Evolutionary conservation across 805 yeast species (phyloP).

Genomic region (Debaryomyces tyrocola): DNA sequence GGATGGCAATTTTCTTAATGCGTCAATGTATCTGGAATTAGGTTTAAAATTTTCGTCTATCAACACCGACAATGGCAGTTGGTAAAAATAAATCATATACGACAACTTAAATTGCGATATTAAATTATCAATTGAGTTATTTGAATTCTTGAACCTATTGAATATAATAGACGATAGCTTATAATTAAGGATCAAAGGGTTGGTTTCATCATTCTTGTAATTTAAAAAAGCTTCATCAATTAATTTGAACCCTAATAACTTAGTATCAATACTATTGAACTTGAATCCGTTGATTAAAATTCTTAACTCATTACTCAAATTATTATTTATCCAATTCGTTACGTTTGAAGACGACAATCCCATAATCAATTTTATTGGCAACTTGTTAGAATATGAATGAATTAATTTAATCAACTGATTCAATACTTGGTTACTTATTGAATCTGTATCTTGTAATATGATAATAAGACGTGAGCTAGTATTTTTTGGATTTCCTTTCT

Average conservation of each 20-base stretch:
- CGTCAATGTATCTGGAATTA: slow-evolving; percentile 16
- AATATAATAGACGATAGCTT: slow-evolving; percentile 25
- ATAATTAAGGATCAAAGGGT: slow-evolving; percentile 22
- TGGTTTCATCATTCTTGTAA: slow-evolving; percentile 18
- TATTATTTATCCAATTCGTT: slow-evolving; percentile 36
- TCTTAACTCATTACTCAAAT: slow-evolving; percentile 30
- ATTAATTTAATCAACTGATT: slow-evolving; percentile 36
- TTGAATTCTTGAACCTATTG: slow-evolving; percentile 35
- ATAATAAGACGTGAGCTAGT: slow-evolving; percentile 20
- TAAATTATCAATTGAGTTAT: slow-evolving; percentile 41
- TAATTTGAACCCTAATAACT: slow-evolving; percentile 32
- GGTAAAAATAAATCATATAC: slow-evolving; percentile 42
- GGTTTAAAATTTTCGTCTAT: slow-evolving; percentile 11
- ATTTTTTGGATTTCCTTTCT: slow-evolving; percentile 4
- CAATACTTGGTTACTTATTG: slow-evolving; percentile 31
- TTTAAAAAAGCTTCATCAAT: slow-evolving; percentile 32
- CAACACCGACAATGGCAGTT: slow-evolving; percentile 32
- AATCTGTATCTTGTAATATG: slow-evolving; percentile 38
- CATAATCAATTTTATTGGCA: slow-evolving; percentile 36
- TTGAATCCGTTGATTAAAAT: slow-evolving; percentile 28
- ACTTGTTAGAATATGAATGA: slow-evolving; percentile 20
- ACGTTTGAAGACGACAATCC: slow-evolving; percentile 36
- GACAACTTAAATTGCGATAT: slow-evolving; percentile 36
- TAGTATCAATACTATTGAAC: slow-evolving; percentile 32
- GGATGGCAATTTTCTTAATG: slow-evolving; percentile 34